These are phyloP conservation scores for Capniomyces stellatus DNA, from an alignment of 371 early-diverging fungal genomes.

Conservation along the genomic window DNA sequence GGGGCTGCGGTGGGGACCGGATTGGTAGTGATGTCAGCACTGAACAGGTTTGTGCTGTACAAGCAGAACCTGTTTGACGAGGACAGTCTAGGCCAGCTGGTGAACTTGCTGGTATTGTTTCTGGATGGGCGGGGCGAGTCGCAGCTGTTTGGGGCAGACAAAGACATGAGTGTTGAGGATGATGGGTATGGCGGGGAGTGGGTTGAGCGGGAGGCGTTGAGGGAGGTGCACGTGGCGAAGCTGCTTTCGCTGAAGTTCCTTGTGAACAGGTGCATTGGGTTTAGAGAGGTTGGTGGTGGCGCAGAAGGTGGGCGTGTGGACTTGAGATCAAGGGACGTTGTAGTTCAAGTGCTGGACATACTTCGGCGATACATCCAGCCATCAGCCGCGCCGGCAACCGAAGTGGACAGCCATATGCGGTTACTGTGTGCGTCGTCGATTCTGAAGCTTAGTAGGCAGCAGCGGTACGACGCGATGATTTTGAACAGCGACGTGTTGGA, in stretches of 20 bases:
- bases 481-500: conserved; percentile 32
- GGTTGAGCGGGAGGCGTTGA: not conserved
- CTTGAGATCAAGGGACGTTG: too few relatives aligned
- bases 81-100: not conserved
- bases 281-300: not conserved
- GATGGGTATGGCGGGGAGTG: too few relatives aligned
- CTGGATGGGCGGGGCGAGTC: not conserved
- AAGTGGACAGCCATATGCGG: conserved; percentile 28
- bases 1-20: conserved; percentile 1
- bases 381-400: not conserved
- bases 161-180: not conserved
- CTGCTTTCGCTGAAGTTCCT: not conserved
- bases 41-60: conserved; percentile 12
- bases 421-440: conserved; percentile 44
- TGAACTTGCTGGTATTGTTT: not conserved
- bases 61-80: not conserved
- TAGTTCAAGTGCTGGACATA: not conserved
- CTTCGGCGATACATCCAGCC: not conserved
- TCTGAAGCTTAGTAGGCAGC: conserved; percentile 40
- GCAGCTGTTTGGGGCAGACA: not conserved
- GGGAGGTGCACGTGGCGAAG: not conserved
- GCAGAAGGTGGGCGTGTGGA: not conserved
- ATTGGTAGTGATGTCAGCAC: conserved; percentile 10
- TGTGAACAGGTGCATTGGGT: not conserved
- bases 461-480: conserved; percentile 32